Base-by-base conservation (phyloP, 78 protist genomes). In the Chrysochromulina tobinii region DNA sequence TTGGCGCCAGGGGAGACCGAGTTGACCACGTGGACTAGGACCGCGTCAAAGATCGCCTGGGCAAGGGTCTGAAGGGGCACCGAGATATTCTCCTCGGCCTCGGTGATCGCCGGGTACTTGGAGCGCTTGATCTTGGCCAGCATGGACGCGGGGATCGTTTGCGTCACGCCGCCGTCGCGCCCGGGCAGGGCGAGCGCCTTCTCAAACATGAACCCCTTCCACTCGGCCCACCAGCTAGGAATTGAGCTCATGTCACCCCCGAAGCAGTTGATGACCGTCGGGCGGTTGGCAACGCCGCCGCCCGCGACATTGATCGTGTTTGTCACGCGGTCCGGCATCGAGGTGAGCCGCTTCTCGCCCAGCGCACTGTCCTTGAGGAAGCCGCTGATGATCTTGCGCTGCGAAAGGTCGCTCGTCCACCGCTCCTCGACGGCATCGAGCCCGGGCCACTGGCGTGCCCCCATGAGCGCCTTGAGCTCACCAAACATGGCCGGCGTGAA, bases 191-290 rank as follows among this genome's bases (percentile, higher is more conserved):
- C 27, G n/a, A 92, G n/a, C 23, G 0, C 0, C 7, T 54, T 38
- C 57, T 18, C 8, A 25, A 92, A 92, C 90, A 92, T 92, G 66
- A 86, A 92, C 25, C 27, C 1, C 64, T 58, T 55, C 94, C 94
- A 92, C 55, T 20, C 20, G 1, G 23, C 50, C 94, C 94, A 92
- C 94, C 94, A 92, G 2, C 7, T 38, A 0, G 7, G 12, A 50
- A 3, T 12, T 25, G 14, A 20, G 14, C 25, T 79, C 51, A 91
- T 8, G 53, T 38, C 25, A 8, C 91, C 91, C 59, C 27, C 75
- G 72, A 81, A 92, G 87, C 88, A 85, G 79, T 92, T 92, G 94
- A 87, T 87, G 20, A 85, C 90, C 0, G 94, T 75, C 25, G 94
- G 94, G 2, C 94, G 90, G 53, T 48, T 2, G 17, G 23, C 50